Conservation (phyloP, 768 basidiomycete genomes). For the Baorangia bicolor region DNA sequence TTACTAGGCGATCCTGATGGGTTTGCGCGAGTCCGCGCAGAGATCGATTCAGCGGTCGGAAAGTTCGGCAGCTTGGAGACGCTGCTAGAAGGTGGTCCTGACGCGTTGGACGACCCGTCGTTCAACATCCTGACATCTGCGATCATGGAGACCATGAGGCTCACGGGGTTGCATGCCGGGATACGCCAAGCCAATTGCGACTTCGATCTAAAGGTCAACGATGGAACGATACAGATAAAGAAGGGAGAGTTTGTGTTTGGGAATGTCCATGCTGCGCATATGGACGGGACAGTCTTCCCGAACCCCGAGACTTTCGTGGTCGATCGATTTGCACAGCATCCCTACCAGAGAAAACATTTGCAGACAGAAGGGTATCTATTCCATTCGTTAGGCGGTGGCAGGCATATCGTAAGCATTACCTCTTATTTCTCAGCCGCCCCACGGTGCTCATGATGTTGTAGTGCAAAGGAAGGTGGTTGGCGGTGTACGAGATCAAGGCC, state of each 20-base stretch:
- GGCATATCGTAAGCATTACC: slow-evolving; percentile 14
- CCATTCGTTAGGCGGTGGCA: slow-evolving; percentile 17
- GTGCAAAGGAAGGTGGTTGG: slow-evolving; percentile 28
- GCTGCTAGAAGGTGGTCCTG: slow-evolving; percentile 11
- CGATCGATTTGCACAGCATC: slow-evolving; percentile 19
- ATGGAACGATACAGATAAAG: slow-evolving; percentile 13
- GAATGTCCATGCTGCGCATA: slow-evolving; percentile 19
- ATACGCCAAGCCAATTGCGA: slow-evolving; percentile 18
- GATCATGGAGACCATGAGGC: slow-evolving; percentile 27
- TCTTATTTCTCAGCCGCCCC: not conserved
- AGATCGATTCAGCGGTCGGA: slow-evolving; percentile 38
- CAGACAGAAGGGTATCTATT: slow-evolving; percentile 13
- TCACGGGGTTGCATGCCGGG: slow-evolving; percentile 18
- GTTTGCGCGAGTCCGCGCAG: slow-evolving; percentile 44
- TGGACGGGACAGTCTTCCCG: slow-evolving; percentile 12
- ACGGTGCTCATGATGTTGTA: not conserved
- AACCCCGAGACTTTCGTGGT: slow-evolving; percentile 14
- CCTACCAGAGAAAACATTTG: slow-evolving; percentile 12
- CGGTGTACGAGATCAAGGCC: slow-evolving; percentile 23
- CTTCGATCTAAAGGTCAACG: slow-evolving; percentile 13
- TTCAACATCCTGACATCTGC: slow-evolving; percentile 25
- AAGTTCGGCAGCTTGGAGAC: slow-evolving; percentile 11
- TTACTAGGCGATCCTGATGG: slow-evolving; percentile 45
- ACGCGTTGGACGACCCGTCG: slow-evolving; percentile 15
- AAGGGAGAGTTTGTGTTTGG: slow-evolving; percentile 22